phyloP scores from a whole-genome alignment of 2,329 filamentous ascomycete genomes.

The Nectriaceae sp. region DNA sequence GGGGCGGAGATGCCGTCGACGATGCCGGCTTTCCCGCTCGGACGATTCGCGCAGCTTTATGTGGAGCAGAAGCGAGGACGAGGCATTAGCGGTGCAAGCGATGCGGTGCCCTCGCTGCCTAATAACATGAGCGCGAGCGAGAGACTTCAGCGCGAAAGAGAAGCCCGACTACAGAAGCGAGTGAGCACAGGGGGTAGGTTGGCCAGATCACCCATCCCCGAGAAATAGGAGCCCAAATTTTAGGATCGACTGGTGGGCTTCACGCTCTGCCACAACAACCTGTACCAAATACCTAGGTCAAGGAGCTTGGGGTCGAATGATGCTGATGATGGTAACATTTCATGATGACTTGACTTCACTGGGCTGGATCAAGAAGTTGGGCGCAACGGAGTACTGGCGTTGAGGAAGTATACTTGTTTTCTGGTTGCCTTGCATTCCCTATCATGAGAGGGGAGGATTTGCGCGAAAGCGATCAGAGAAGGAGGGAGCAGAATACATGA shows the following conservation, averaged over 20 bases:
- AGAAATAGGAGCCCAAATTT: constrained; percentile 53
- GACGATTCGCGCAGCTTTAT: constrained; percentile 77
- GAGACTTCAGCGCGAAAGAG: constrained; percentile 61
- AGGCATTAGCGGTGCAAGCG: constrained; percentile 47
- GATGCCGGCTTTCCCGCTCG: constrained; percentile 81
- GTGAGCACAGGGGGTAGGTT: constrained; percentile 77
- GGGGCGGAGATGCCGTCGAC: constrained; percentile 81
- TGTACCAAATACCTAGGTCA: constrained; percentile 32
- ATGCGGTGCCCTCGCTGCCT: constrained; percentile 65
- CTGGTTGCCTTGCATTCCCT: background rate
- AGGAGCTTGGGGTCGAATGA: constrained; percentile 20
- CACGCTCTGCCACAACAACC: constrained; percentile 39
- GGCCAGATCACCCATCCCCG: constrained; percentile 64
- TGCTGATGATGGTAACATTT: constrained; percentile 1
- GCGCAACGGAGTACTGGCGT: background rate
- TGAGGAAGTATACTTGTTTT: background rate
- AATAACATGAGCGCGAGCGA: constrained; percentile 44
- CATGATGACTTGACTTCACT: background rate
- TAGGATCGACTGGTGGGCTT: constrained; percentile 42
- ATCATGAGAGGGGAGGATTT: too few relatives aligned
- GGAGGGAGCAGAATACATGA: background rate
- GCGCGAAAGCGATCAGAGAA: too few relatives aligned
- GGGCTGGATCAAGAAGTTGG: background rate
- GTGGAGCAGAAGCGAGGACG: constrained; percentile 73
- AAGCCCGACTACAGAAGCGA: constrained; percentile 73